Conservation (phyloP, 2,329 filamentous ascomycete species). For the Aspergillus novoparasiticus region DNA sequence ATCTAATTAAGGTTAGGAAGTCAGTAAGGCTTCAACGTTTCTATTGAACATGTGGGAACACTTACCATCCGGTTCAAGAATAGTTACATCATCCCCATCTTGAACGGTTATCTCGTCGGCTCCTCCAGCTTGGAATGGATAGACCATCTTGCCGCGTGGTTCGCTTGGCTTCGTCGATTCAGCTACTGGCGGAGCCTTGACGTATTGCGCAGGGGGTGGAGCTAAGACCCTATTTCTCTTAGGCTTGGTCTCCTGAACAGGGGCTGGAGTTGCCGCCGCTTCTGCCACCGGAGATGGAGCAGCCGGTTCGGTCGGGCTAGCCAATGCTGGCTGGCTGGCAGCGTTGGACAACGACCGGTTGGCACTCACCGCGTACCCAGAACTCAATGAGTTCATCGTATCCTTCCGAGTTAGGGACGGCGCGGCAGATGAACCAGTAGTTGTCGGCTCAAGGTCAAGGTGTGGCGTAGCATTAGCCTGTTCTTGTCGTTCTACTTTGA, state of each 20-base stretch:
- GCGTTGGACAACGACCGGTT: constrained; percentile 72
- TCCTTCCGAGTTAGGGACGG: constrained; percentile 75
- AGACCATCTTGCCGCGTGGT: constrained; percentile 84
- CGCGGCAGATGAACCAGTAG: constrained; percentile 55
- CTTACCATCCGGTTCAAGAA: constrained; percentile 88
- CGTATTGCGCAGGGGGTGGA: constrained; percentile 80
- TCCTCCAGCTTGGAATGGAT: constrained; percentile 77
- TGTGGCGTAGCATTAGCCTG: constrained; percentile 63
- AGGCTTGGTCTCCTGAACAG: constrained; percentile 27
- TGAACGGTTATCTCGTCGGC: constrained; percentile 79
- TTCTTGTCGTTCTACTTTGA: constrained; percentile 83
- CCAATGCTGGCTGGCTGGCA: constrained; percentile 51
- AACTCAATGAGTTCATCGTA: constrained; percentile 88
- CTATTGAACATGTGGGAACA: constrained; percentile 17
- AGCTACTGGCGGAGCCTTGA: constrained; percentile 63
- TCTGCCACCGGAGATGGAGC: constrained; percentile 34
- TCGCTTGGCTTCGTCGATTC: constrained; percentile 51
- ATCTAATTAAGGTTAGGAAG: constrained; percentile 55
- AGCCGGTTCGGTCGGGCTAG: constrained; percentile 49
- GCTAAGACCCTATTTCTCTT: constrained; percentile 77
- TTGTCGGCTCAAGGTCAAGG: constrained; percentile 38
- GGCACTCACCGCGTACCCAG: constrained; percentile 79
- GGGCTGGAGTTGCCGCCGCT: constrained; percentile 21
- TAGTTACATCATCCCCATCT: constrained; percentile 74
- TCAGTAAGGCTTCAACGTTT: constrained; percentile 11